phyloP scores from a whole-genome alignment of 2,329 filamentous ascomycete species.

The Eurotiales sp. region DNA sequence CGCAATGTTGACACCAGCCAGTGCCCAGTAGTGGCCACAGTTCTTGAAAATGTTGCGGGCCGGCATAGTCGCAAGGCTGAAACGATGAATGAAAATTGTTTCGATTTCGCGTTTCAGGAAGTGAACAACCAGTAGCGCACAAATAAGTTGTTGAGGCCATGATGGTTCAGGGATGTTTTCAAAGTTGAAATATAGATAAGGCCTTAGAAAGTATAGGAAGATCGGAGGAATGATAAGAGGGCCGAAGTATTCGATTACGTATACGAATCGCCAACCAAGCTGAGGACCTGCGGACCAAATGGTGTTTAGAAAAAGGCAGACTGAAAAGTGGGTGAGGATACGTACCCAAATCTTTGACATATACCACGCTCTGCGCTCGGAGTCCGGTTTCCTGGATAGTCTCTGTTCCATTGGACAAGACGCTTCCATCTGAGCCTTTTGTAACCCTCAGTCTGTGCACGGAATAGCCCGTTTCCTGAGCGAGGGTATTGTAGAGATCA shows the following conservation, averaged over 20 bases:
- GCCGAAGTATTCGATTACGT: slow-evolving; percentile 90
- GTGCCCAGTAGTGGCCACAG: slow-evolving; percentile 86
- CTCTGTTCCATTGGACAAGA: slow-evolving; percentile 52
- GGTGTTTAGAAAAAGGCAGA: neutral
- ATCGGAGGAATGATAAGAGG: slow-evolving; percentile 83
- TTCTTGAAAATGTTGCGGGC: slow-evolving; percentile 89
- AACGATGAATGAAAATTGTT: slow-evolving; percentile 91
- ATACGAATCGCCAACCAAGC: slow-evolving; percentile 89
- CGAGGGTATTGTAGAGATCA: slow-evolving; percentile 57
- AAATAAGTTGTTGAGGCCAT: slow-evolving; percentile 67
- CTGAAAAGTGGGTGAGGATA: slow-evolving; percentile 1
- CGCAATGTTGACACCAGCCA: slow-evolving; percentile 75
- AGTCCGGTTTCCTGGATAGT: slow-evolving; percentile 56
- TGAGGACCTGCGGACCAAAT: slow-evolving; percentile 63
- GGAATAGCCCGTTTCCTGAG: slow-evolving; percentile 52
- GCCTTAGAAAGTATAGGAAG: slow-evolving; percentile 65
- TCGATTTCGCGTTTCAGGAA: slow-evolving; percentile 95
- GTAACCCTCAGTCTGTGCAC: slow-evolving; percentile 61
- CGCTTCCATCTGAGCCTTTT: slow-evolving; percentile 59
- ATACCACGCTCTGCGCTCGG: slow-evolving; percentile 59
- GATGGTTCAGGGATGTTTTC: slow-evolving; percentile 52
- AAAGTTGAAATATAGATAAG: slow-evolving; percentile 63
- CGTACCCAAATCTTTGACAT: slow-evolving; percentile 91
- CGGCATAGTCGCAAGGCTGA: slow-evolving; percentile 93
- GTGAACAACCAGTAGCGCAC: slow-evolving; percentile 72